Evolutionary conservation across 768 basidiomycete genomes (phyloP), one percentile per base, ranked within the genome.

Genomic region (Dictyophora rubrovolvata): DNA sequence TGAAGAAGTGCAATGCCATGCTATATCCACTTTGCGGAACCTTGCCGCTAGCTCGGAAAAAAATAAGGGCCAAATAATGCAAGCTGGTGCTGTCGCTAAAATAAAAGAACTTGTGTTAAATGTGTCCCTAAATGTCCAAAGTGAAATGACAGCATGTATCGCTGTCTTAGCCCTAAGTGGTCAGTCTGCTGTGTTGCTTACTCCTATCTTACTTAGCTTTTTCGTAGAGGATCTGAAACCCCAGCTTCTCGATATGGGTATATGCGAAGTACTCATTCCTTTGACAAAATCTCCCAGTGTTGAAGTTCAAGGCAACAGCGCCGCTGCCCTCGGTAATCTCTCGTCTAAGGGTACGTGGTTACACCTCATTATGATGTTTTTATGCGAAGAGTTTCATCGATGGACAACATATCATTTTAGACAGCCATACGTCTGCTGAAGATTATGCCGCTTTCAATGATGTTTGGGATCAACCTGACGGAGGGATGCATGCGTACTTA

Each of bases 61-160:
- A 79, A 99, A 98, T 77, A 99, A 98, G 76, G 82, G 89, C 42
- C 93, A 94, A 8, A 98, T 99, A 59, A 94, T 99, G 55, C 89
- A 96, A 70, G 95, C 96, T 5, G 96, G 96, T 4, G 96, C 96
- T 17, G 87, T 97, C 3, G 90, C 93, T 68, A 86, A 90, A 48
- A 99, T 99, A 74, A 96, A 96, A 73, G 93, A 97, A 67, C 77
- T 99, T 17, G 93, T 99, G 1, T 76, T 99, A 12, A 88, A 88
- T 66, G 95, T 97, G 1, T 93, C 96, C 3, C 84, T 96, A 75
- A 89, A 88, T 62, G 96, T 99, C 11, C 96, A 99, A 74, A 95
- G 93, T 67, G 96, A 98, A 74, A 99, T 99, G 96, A 99, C 96
- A 48, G 96, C 96, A 6, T 98, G 95, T 65, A 88, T 97, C 48